Base-by-base conservation (phyloP, 1,284 basidiomycete species). In the Cutaneotrichosporon sp. region DNA sequence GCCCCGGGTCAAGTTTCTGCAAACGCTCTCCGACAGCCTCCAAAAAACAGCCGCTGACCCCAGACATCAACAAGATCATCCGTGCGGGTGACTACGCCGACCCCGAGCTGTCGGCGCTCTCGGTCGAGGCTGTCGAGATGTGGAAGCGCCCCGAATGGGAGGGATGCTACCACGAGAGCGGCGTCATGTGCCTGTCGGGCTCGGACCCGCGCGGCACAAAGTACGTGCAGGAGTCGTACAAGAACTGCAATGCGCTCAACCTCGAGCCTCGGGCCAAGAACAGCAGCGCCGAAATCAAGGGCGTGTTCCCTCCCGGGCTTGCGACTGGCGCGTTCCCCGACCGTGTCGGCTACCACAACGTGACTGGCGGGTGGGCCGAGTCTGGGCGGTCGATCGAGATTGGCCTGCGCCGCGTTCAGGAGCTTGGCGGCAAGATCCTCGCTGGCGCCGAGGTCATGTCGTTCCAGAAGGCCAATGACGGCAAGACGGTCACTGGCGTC, bases 301-400 rank as follows among this genome's bases (percentile, higher is more conserved):
- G 49, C 9, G 49, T 58, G n/a, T 71, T 73, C 57, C 68, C 66
- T 8, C 9, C 16, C 1, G 58, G 58, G 0, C 62, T 77, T 26
- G 67, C 63, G 26, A 70, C 65, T 0, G 76, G 73, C 38, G 58
- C 57, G 3, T 77, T 79, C 59, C 67, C 51, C n/a, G 69, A 62
- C 5, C 69, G 74, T 38, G 87, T 87, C 0, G 80, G 79, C 18
- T 95, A 91, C 75, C 72, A 89, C 56, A 96, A 94, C 74, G 82
- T 81, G 2, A 87, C 90, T 46, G 87, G 89, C 1, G 94, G 94
- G 4, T 97, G 94, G 94, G 91, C 87, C 1, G 85, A 89, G 74
- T 90, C 93, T 2, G 83, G 85, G 1, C 85, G 88, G 69, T 91
- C 89, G 1, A 77, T 91, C 8, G 73, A 80, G 7, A 79, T 85